Evolutionary conservation across 306 rosid species (phyloP).

Genomic region (Cucurbita maxima): DNA sequence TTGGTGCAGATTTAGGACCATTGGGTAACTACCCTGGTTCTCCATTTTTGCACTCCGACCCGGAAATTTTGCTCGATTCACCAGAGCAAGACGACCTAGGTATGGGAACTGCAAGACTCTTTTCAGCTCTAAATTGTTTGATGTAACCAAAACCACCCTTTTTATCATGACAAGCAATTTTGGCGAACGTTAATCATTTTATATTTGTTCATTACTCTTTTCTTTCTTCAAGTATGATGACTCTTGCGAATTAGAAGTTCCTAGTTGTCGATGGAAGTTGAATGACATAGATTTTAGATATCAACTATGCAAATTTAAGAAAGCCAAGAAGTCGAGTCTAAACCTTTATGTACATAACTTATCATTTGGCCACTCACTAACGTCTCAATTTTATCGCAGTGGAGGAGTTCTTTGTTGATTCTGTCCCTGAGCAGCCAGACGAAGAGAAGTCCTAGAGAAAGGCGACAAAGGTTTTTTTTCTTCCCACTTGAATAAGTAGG

Average conservation of each 20-base stretch:
- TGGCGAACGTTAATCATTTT: not conserved
- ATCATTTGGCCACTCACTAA: constrained; percentile 1
- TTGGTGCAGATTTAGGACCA: constrained; percentile 82
- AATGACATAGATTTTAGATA: not conserved
- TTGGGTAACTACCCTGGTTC: constrained; percentile 88
- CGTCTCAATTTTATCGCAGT: constrained; percentile 34
- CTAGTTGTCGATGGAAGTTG: not conserved
- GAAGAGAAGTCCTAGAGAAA: constrained; percentile 59
- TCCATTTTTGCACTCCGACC: constrained; percentile 84
- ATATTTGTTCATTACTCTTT: not conserved
- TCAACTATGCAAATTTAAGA: not conserved
- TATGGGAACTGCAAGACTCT: constrained; percentile 11
- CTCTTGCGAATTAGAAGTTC: not conserved
- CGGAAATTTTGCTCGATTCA: constrained; percentile 83
- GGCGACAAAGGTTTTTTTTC: constrained; percentile 20
- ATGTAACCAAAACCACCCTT: not conserved
- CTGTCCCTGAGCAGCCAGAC: constrained; percentile 71
- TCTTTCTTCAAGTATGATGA: not conserved
- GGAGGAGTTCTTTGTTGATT: constrained; percentile 93
- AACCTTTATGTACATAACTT: not conserved
- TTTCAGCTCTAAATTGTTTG: not conserved
- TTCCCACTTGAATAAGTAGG: constrained; percentile 22
- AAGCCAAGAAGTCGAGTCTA: not conserved
- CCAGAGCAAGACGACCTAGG: constrained; percentile 94
- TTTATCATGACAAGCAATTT: not conserved